These are phyloP conservation scores for Cydonia oblonga DNA, from an alignment of 331 rosid species.

Conservation along the genomic window DNA sequence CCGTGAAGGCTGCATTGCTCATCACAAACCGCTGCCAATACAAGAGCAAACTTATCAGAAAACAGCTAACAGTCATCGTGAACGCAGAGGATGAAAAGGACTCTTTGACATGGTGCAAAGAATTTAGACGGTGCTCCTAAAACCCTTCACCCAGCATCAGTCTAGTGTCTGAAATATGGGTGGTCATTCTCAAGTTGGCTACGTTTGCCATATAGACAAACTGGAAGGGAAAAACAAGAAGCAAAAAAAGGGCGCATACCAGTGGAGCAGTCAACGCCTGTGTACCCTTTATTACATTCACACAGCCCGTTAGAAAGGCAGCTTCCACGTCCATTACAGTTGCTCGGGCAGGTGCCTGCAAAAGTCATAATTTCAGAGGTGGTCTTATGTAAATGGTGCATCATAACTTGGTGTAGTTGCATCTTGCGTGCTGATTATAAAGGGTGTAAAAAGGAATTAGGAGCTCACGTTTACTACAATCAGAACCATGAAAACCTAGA, in stretches of 20 bases:
- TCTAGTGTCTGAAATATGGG: not conserved
- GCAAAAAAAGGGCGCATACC: slow-evolving; percentile 29
- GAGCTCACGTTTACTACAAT: slow-evolving; percentile 59
- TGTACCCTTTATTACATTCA: slow-evolving; percentile 66
- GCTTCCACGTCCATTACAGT: slow-evolving; percentile 60
- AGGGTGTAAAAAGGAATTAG: no score
- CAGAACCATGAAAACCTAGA: slow-evolving; percentile 72
- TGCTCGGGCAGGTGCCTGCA: slow-evolving; percentile 65
- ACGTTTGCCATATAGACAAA: not conserved
- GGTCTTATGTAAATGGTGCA: not conserved
- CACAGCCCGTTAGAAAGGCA: slow-evolving; percentile 83
- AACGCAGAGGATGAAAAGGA: no score
- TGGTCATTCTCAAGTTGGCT: no score
- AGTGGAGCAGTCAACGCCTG: slow-evolving; percentile 90
- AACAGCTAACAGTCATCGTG: not conserved
- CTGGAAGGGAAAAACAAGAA: not conserved
- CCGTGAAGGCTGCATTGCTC: slow-evolving; percentile 99
- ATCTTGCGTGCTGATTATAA: no score
- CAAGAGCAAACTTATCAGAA: not conserved
- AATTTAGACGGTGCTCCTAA: not conserved
- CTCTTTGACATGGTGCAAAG: not conserved
- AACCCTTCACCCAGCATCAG: not conserved
- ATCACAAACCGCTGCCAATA: slow-evolving; percentile 77
- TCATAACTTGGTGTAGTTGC: not conserved
- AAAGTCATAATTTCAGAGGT: not conserved